Base-by-base conservation (phyloP, 2,329 filamentous ascomycete genomes). In the Claviceps quebecensis region DNA sequence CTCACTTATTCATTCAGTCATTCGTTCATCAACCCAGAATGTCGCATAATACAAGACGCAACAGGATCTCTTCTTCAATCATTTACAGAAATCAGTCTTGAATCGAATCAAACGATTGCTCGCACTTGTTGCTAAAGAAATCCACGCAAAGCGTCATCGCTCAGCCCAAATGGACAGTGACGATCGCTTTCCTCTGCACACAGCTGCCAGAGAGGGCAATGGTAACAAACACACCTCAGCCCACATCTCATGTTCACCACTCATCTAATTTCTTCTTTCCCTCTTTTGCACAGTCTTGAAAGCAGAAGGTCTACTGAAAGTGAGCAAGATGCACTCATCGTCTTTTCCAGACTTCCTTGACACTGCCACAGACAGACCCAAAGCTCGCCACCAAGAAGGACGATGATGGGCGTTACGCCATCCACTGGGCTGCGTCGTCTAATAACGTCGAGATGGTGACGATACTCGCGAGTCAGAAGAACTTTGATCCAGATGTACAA, bases 391-490 rank as follows among this genome's bases (percentile, higher is more conserved):
- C 71, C 46, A 68, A 68, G 53, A 80, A 82, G 60, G 93, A 98
- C 61, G 84, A 87, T 47, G 93, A 98, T 65, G 87, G 88, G 16
- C 86, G 93, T 45, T 78, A 95, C 39, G 84, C 93, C 2, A 81
- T 97, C 52, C 93, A 98, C 73, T 98, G 93, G 93, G 91, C 93
- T 0, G 80, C 82, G 2, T 93, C 90, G 22, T 85, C 86, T 66
- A 94, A 93, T 64, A 83, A 81, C 58, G 69, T 84, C 6, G 77
- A 83, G 23, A 88, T 96, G 53, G 81, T 87, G 17, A 74, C 84
- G 48, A 65, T 91, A 19, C 73, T 97, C 4, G 76, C 85, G 2
- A 76, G 86, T 52, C 73, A 75, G 55, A 83, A 83, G 60, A 74
- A 75, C 53, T 95, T 96, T 62, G 88, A 97, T 63, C 78, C 87